phyloP scores from a whole-genome alignment of 1,139 yeast species.

The Pichia sp. region DNA sequence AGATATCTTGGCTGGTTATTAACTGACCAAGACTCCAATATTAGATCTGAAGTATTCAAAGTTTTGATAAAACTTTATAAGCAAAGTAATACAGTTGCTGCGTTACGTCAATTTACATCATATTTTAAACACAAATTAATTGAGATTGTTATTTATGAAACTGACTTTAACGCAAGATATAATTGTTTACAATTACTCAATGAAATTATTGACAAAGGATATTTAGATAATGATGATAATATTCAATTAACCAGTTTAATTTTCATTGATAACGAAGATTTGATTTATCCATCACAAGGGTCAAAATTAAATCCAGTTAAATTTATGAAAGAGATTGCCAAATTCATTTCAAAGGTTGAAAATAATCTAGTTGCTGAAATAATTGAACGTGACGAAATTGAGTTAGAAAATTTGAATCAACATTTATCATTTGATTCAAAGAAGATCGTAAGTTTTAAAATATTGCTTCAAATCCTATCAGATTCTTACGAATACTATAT shows the following conservation, averaged over 20 bases:
- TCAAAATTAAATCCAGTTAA: slow-evolving; percentile 18
- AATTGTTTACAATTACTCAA: slow-evolving; percentile 48
- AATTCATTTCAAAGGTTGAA: slow-evolving; percentile 37
- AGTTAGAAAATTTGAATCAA: slow-evolving; percentile 26
- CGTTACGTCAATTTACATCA: slow-evolving; percentile 34
- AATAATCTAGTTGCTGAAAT: slow-evolving; percentile 32
- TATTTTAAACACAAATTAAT: slow-evolving; percentile 49
- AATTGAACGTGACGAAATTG: slow-evolving; percentile 33
- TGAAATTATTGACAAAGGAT: slow-evolving; percentile 55
- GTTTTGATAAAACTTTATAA: slow-evolving; percentile 46
- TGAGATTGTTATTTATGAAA: slow-evolving; percentile 52
- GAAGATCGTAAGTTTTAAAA: slow-evolving; percentile 35
- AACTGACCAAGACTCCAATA: slow-evolving; percentile 58
- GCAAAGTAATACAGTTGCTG: slow-evolving; percentile 21
- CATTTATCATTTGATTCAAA: slow-evolving; percentile 30
- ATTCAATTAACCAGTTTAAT: slow-evolving; percentile 37
- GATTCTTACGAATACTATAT: slow-evolving; percentile 31
- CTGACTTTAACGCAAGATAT: slow-evolving; percentile 47
- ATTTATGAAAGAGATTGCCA: slow-evolving; percentile 35
- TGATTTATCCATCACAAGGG: slow-evolving; percentile 20
- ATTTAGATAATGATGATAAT: slow-evolving; percentile 52
- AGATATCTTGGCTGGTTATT: slow-evolving; percentile 81
- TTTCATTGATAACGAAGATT: slow-evolving; percentile 37
- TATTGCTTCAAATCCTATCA: slow-evolving; percentile 33
- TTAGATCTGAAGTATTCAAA: slow-evolving; percentile 60